Conservation (phyloP, 164 flowering plant species). For the Protea cynaroides region DNA sequence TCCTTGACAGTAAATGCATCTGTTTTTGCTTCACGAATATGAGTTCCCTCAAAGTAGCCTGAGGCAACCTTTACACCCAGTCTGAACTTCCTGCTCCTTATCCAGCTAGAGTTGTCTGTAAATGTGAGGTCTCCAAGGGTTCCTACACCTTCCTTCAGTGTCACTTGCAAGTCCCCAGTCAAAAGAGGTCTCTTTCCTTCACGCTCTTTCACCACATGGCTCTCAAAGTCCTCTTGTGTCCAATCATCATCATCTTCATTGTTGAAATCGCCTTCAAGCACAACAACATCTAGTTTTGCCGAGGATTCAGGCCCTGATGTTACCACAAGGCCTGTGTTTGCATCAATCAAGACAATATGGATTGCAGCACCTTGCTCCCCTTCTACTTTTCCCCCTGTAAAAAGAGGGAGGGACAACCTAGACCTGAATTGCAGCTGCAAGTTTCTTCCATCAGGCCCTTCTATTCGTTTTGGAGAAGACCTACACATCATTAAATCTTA, state of each 20-base stretch:
- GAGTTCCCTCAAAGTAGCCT: conserved; percentile 60
- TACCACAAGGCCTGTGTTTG: conserved; percentile 52
- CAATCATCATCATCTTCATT: conserved; percentile 72
- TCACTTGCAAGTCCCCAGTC: conserved; percentile 66
- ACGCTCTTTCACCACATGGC: conserved; percentile 70
- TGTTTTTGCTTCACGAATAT: conserved; percentile 73
- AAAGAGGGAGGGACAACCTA: conserved; percentile 79
- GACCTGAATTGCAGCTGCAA: conserved; percentile 79
- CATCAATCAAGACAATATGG: conserved; percentile 75
- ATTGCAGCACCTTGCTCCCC: conserved; percentile 94
- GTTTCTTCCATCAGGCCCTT: conserved; percentile 83
- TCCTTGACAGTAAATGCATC: conserved; percentile 86
- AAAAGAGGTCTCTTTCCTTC: conserved; percentile 76
- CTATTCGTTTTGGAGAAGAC: conserved; percentile 74
- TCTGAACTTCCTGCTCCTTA: conserved; percentile 73
- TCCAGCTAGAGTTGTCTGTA: conserved; percentile 87
- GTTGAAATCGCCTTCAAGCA: conserved; percentile 81
- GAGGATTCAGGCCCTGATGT: conserved; percentile 81
- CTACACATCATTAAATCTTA: conserved; percentile 27
- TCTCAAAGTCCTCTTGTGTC: conserved; percentile 74
- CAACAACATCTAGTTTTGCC: conserved; percentile 64
- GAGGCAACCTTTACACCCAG: conserved; percentile 61
- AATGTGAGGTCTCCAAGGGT: conserved; percentile 68
- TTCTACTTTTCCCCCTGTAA: conserved; percentile 93
- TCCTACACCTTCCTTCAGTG: conserved; percentile 79